These are phyloP conservation scores for Vigna angularis DNA, from an alignment of 306 rosid species.

Conservation along the genomic window DNA sequence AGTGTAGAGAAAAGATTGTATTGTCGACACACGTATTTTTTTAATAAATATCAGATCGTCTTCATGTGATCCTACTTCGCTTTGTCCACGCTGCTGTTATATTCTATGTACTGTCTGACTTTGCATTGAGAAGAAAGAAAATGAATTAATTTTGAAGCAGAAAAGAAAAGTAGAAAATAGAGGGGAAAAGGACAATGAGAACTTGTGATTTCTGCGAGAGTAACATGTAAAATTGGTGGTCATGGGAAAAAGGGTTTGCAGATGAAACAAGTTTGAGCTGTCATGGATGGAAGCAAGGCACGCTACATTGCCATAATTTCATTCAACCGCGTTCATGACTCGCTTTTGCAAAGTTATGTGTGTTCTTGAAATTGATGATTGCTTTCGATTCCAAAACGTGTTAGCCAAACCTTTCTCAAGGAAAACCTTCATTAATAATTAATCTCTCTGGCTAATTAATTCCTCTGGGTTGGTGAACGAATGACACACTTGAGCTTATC, in stretches of 20 bases:
- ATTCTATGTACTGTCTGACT: slow-evolving; percentile 38
- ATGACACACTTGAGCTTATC: slow-evolving; percentile 45
- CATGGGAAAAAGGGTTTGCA: slow-evolving; percentile 27
- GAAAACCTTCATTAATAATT: neutral
- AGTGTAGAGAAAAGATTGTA: too few species aligned
- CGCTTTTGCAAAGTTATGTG: slow-evolving; percentile 31
- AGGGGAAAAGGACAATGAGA: slow-evolving; percentile 34
- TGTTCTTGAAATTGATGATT: slow-evolving; percentile 44
- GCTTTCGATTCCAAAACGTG: slow-evolving; percentile 32
- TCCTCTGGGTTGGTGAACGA: slow-evolving; percentile 44
- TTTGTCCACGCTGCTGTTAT: slow-evolving; percentile 35
- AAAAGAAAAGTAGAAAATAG: neutral
- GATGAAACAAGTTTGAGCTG: slow-evolving; percentile 46
- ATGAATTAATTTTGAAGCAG: neutral
- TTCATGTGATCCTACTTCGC: slow-evolving; percentile 42
- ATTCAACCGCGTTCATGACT: slow-evolving; percentile 39
- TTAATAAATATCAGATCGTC: slow-evolving; percentile 29
- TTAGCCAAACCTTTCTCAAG: slow-evolving; percentile 23
- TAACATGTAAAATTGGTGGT: slow-evolving; percentile 35
- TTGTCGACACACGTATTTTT: neutral
- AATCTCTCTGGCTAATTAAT: slow-evolving; percentile 9
- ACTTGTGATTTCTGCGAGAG: slow-evolving; percentile 35
- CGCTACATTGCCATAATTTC: slow-evolving; percentile 41
- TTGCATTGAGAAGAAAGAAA: slow-evolving; percentile 29
- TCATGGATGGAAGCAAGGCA: slow-evolving; percentile 33